Base-by-base conservation (phyloP, 2,329 filamentous ascomycete species). In the Microsporum ferrugineum region DNA sequence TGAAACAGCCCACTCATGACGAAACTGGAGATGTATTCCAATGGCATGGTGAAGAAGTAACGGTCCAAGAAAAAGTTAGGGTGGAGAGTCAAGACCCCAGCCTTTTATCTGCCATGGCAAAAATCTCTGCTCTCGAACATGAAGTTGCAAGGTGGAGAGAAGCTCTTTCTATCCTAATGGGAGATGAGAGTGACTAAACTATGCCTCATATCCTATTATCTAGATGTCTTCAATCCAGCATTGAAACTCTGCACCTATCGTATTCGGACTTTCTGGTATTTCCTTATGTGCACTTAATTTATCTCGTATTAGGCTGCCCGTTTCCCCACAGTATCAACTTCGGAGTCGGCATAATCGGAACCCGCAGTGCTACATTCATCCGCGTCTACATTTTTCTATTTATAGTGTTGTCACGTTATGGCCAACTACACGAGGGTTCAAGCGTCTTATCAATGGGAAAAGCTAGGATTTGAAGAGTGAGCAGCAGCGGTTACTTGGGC, bases 71-170 rank as follows among this genome's bases (percentile, higher is more conserved):
- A 72, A 96, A 96, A 76, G 83, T 96, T 3, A 82, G 88, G 45
- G 87, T 96, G 1, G 91, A 96, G 73, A 92, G 85, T 68, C 89
- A 91, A 60, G 91, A 97, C 72, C 92, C 92, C 0, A 91, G 85
- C 67, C 72, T 96, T 65, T 85, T 96, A 71, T 87, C 88, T 39
- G 79, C 94, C 38, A 87, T 89, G 72, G 87, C 90, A 3, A 96
- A 96, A 75, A 77, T 96, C 66, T 84, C 82, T 34, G 90, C 88
- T 3, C 75, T 96, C 61, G 86, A 88, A 64, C 84, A 91, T 68
- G 86, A 86, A 63, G 79, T 96, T 23, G 78, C 80, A 61, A 78
- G 88, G 64, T 86, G 87, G 65, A 81, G 88, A 66, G 79, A 82
- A 60, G 91, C 91, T 10, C 74, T 96, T 65, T 83, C 84, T 29